These are phyloP conservation scores for Calonectria naviculata DNA, from an alignment of 2,329 filamentous ascomycete genomes.

Conservation along the genomic window DNA sequence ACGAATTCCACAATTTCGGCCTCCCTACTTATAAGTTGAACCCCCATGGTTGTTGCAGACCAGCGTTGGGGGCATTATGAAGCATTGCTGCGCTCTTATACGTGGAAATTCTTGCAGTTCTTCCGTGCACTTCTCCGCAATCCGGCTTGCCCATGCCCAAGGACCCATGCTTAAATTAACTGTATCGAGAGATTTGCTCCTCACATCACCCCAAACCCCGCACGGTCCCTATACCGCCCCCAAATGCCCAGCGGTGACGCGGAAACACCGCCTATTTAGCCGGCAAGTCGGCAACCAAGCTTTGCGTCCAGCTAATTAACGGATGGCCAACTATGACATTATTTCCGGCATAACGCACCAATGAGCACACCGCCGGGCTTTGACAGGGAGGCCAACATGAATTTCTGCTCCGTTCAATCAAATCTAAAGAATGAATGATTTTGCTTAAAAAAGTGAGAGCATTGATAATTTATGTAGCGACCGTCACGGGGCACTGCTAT, in stretches of 20 bases:
- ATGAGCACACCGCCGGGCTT: background rate
- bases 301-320: background rate
- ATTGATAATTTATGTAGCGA: background rate
- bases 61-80: background rate
- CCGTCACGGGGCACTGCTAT: background rate
- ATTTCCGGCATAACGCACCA: background rate
- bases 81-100: background rate
- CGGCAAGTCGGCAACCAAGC: constrained; percentile 1
- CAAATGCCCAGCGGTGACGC: background rate
- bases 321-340: background rate
- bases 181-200: constrained; percentile 8
- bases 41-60: background rate
- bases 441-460: background rate
- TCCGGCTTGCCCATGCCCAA: background rate
- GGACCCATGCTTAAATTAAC: constrained; percentile 1
- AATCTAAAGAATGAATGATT: background rate
- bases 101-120: constrained; percentile 13
- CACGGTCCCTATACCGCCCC: constrained; percentile 2
- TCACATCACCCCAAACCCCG: constrained; percentile 11
- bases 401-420: background rate
- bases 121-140: constrained; percentile 10
- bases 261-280: background rate
- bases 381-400: background rate
- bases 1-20: background rate
- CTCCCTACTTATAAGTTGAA: constrained; percentile 13